phyloP scores from a whole-genome alignment of 495 filamentous ascomycete species.

The Aspergillus nidulans region DNA sequence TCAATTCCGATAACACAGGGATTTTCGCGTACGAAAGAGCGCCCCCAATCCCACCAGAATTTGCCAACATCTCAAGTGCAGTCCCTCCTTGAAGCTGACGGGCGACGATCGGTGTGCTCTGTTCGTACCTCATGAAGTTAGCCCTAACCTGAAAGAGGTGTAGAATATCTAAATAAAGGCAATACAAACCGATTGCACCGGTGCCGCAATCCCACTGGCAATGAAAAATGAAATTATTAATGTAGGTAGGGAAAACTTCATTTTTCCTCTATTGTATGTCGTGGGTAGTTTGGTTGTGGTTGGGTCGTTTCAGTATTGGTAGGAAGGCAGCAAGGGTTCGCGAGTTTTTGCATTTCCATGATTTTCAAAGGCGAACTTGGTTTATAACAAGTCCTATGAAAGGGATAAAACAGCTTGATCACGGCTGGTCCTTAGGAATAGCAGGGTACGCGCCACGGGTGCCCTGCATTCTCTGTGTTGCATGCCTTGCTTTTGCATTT shows the following conservation, averaged over 20 bases:
- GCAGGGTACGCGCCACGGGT: too few species aligned
- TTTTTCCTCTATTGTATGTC: not conserved
- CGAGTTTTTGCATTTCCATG: too few species aligned
- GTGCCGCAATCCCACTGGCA: constrained; percentile 2
- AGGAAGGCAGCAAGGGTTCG: not conserved
- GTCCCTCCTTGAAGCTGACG: not conserved
- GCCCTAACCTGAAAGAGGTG: not conserved
- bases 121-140: not conserved
- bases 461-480: too few species aligned
- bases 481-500: too few species aligned
- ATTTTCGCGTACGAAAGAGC: not conserved
- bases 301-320: not conserved
- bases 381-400: too few species aligned
- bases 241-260: constrained; percentile 14
- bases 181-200: constrained; percentile 8
- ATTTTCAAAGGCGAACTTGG: too few species aligned
- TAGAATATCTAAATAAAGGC: not conserved
- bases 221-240: constrained; percentile 7
- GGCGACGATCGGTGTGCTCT: not conserved
- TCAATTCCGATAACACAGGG: not conserved
- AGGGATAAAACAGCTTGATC: too few species aligned
- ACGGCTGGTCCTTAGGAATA: too few species aligned
- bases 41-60: not conserved
- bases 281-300: not conserved
- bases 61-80: not conserved